Evolutionary conservation across 495 filamentous ascomycete genomes (phyloP), one percentile per base, ranked within the genome.

Genomic region (Penicillium mononematosum): DNA sequence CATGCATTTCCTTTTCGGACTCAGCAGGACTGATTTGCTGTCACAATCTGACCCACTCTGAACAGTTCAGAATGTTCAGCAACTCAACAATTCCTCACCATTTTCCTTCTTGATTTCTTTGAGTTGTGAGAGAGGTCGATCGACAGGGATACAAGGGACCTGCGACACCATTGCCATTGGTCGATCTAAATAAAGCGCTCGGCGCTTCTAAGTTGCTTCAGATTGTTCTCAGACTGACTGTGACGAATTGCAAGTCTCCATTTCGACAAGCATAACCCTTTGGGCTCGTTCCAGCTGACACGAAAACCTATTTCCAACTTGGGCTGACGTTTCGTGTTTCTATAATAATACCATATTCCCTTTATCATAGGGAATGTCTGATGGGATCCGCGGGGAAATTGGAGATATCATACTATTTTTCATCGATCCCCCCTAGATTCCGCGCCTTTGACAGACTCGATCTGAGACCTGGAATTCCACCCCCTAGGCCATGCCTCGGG

Each of bases 141-240:
- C 62, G 59, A 46, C 59, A 67, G 59, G 62, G 50, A 58, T 54
- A 58, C 56, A 44, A 55, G 56, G 58, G 34, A 46, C 48, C 56
- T 64, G 56, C 58, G 45, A 55, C 36, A 47, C 27, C 36, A n/a
- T 14, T 50, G 31, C 55, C 49, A 61, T 67, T 67, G 61, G 67
- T 36, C 50, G 59, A 67, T 67, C 64, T 65, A 14, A 39, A 39
- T 39, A 58, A 67, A 61, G 57, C 64, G 56, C 42, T 58, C 62
- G 58, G 67, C 67, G 67, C 67, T 65, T 69, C 67, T 58, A 55
- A 65, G 67, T 50, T 63, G 59, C 61, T 56, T 67, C 61, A 67
- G 59, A 53, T 58, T 67, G 52, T 47, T 25, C 61, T 54, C 45
- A 38, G 52, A 51, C 53, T 58, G 51, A 56, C 53, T 44, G 41